Evolutionary conservation across 2,329 filamentous ascomycete genomes (phyloP).

Genomic region (Beauveria sp.): DNA sequence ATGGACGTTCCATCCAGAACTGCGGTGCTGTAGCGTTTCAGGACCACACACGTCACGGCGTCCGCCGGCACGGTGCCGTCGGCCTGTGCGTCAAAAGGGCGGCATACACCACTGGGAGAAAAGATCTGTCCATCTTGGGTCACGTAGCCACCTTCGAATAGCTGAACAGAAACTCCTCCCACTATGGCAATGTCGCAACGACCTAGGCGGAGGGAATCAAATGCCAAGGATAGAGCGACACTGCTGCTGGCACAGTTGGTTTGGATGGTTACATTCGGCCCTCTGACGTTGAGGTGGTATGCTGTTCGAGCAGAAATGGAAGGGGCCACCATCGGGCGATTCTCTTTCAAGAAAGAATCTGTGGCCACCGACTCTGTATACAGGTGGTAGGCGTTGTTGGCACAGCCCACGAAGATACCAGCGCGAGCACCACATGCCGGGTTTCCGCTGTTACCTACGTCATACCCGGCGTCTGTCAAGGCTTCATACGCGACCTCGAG

Average conservation of each 20-base stretch:
- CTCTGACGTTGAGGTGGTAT: constrained; percentile 11
- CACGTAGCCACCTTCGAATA: constrained; percentile 12
- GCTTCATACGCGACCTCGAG: not conserved
- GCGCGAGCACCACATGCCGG: too few relatives aligned
- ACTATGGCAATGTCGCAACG: constrained; percentile 11
- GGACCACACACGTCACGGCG: constrained; percentile 7
- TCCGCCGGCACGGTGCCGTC: constrained; percentile 10
- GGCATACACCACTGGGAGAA: constrained; percentile 8
- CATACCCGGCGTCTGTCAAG: too few relatives aligned
- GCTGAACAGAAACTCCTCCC: constrained; percentile 12
- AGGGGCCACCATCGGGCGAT: constrained; percentile 8
- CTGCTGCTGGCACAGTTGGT: constrained; percentile 12
- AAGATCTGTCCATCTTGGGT: constrained; percentile 11
- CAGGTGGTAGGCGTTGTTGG: not conserved
- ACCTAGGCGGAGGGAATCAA: not conserved
- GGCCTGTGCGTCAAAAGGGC: constrained; percentile 11
- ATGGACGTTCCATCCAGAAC: not conserved
- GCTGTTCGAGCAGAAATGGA: constrained; percentile 14
- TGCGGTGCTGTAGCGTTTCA: constrained; percentile 2
- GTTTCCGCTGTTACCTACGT: too few relatives aligned
- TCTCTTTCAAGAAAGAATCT: constrained; percentile 11
- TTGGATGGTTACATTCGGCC: constrained; percentile 11
- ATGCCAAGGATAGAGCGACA: too few relatives aligned
- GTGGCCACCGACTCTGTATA: constrained; percentile 11
- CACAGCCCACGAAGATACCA: too few relatives aligned